Conservation (phyloP, 306 rosid genomes). For the Glycine soja region DNA sequence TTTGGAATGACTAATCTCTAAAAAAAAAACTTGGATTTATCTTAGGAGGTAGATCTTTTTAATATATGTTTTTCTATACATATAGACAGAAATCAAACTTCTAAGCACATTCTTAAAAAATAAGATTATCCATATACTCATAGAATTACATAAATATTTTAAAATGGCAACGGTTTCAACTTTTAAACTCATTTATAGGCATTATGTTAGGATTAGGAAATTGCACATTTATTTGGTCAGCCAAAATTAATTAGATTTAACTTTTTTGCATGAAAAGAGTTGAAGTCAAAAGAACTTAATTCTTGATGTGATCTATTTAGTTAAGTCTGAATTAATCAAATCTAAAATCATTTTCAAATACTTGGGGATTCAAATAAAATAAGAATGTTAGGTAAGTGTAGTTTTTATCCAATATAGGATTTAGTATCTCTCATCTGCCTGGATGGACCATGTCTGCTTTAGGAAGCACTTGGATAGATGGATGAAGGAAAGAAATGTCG, state of each 20-base stretch:
- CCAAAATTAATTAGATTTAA: neutral
- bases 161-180: neutral
- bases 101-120: too few species aligned
- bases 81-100: too few species aligned
- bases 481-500: slow-evolving; percentile 26
- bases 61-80: too few species aligned
- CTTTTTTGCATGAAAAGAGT: neutral
- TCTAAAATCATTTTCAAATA: neutral
- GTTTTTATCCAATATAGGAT: neutral
- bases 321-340: neutral
- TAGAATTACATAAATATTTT: neutral
- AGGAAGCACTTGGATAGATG: slow-evolving; percentile 15
- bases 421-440: neutral
- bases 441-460: slow-evolving; percentile 16
- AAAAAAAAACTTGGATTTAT: too few species aligned
- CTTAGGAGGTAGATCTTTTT: too few species aligned
- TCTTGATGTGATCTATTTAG: neutral
- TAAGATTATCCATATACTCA: too few species aligned
- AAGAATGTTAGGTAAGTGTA: neutral
- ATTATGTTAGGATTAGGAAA: neutral
- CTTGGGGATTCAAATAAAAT: neutral
- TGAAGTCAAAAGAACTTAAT: neutral
- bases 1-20: too few species aligned
- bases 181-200: neutral
- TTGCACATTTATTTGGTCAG: neutral